Evolutionary conservation across 2,329 filamentous ascomycete species (phyloP), one percentile per base, ranked within the genome.

Genomic region (Penicillium palitans): DNA sequence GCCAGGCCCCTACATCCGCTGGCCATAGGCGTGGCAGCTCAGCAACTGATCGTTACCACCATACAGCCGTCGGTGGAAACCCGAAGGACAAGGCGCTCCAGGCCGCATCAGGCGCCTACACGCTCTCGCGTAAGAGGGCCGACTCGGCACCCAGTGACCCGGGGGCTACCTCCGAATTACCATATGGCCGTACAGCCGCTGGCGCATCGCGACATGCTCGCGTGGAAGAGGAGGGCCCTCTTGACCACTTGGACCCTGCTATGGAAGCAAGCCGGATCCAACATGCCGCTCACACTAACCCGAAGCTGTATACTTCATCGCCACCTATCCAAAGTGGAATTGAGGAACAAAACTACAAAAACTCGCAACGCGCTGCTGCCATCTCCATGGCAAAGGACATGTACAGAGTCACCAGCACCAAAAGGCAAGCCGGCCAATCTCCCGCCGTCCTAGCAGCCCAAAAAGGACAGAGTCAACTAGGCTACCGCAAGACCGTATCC

Each of bases 341-440:
- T 0, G 88, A 95, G 41, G 91, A 96, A 68, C 84, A 87, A 72
- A 87, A 84, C 61, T 85, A 84, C 58, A 84, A 87, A 45, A 89
- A 91, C 64, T 86, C 87, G 5, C 79, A 96, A 3, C 89, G 88
- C 62, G 90, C 91, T 31, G 93, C 91, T 21, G 91, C 93, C 2
- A 80, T 96, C 3, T 90, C 90, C 12, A 96, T 97, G 91, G 92
- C 93, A 7, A 90, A 88, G 74, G 86, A 89, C 66, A 93, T 96
- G 87, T 96, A 92, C 70, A 84, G 80, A 12, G 80, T 83, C 1
- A 83, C 86, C 7, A 78, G 81, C 60, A 75, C 79, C 1, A 70
- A 66, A 17, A 68, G 67, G 5, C 65, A 65, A 44, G 41, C 61
- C 6, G 58, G 40, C 29, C 59, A 27, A 42, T 49, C 48, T 31